phyloP scores from a whole-genome alignment of 164 flowering plant genomes.

The Aristolochia californica region DNA sequence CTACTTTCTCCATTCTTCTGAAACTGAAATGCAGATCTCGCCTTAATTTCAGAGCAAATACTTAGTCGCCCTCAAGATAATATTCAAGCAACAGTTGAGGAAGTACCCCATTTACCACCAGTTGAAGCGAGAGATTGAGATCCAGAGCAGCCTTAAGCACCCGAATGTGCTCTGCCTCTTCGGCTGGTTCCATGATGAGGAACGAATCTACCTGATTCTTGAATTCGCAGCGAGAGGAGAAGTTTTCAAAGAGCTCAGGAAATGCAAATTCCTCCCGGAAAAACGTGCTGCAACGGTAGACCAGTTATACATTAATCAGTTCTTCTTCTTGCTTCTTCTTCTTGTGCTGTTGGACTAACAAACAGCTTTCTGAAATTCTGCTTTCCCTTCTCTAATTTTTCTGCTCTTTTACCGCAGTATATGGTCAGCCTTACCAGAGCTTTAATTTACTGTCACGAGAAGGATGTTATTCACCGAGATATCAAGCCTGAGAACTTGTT shows the following conservation, averaged over 20 bases:
- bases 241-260: conserved; percentile 49
- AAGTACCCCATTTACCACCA: conserved; percentile 56
- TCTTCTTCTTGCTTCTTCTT: too few relatives aligned
- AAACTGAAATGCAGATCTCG: too few relatives aligned
- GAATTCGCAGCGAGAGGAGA: conserved; percentile 82
- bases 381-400: background rate
- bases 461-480: conserved; percentile 92
- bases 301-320: too few relatives aligned
- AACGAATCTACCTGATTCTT: conserved; percentile 63
- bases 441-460: conserved; percentile 80
- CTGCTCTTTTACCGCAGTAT: conserved; percentile 36
- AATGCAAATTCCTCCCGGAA: conserved; percentile 40
- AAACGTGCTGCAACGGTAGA: conserved; percentile 63
- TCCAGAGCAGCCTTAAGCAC: conserved; percentile 56
- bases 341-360: too few relatives aligned
- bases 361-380: too few relatives aligned
- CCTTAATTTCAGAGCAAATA: conserved; percentile 41
- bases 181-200: conserved; percentile 71
- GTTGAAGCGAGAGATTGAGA: conserved; percentile 83
- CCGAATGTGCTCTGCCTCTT: conserved; percentile 69
- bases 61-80: conserved; percentile 71
- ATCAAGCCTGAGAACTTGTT: conserved; percentile 95
- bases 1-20: background rate
- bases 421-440: conserved; percentile 79
- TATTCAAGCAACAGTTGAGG: conserved; percentile 68